These are phyloP conservation scores for Rosa rugosa DNA, from an alignment of 306 rosid species.

Conservation along the genomic window DNA sequence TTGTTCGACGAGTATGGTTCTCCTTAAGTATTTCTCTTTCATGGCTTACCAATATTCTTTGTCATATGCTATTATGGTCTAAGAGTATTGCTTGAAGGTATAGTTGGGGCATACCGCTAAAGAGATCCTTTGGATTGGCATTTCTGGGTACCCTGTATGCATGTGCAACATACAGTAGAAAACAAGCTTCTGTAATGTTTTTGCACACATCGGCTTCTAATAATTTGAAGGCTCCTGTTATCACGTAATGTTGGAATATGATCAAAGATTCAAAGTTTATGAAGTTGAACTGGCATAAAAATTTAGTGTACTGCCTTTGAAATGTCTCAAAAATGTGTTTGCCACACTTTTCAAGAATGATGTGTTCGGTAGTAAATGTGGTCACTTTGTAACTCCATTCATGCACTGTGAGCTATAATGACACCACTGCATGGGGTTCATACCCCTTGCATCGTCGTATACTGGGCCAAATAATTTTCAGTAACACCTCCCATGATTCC, in stretches of 20 bases:
- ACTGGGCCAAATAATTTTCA: slow-evolving; percentile 7
- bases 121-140: background rate
- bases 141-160: slow-evolving; percentile 11
- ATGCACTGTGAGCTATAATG: slow-evolving; percentile 1
- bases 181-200: slow-evolving; percentile 4
- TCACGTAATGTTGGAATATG: background rate
- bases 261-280: background rate
- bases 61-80: slow-evolving; percentile 8
- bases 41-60: slow-evolving; percentile 12
- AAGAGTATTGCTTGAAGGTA: slow-evolving; percentile 6
- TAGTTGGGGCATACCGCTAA: background rate
- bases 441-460: background rate
- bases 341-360: background rate
- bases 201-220: background rate
- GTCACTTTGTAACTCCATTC: background rate
- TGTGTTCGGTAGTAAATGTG: background rate
- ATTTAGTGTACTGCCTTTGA: background rate
- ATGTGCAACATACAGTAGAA: background rate
- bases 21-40: slow-evolving; percentile 21
- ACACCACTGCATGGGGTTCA: background rate
- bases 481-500: background rate
- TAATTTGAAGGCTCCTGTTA: background rate
- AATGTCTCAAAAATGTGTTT: slow-evolving; percentile 9
- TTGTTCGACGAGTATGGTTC: slow-evolving; percentile 84
- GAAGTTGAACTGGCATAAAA: background rate